A percentile compares a stretch with the other conserved stretches of the same genome.
Conservation (phyloP, 2,329 filamentous ascomycete genomes). For the Arthrinium phaeospermum region DNA sequence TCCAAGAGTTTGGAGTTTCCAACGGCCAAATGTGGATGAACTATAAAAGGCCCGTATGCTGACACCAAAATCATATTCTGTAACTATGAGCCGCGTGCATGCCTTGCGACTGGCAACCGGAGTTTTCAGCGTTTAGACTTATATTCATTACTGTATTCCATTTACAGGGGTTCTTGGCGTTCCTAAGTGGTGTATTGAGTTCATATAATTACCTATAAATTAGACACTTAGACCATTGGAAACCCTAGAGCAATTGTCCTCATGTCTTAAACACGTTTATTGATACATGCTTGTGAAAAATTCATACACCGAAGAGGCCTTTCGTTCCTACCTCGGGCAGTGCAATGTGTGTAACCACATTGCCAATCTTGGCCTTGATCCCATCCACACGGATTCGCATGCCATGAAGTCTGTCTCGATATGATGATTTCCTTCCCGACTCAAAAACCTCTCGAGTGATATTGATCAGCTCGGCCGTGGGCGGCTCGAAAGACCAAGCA, state of each 20-base stretch:
- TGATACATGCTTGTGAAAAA: not conserved
- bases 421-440: slow-evolving; percentile 24
- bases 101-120: slow-evolving; percentile 11
- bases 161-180: not conserved
- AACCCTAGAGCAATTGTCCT: not conserved
- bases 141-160: not conserved
- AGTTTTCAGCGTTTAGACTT: slow-evolving; percentile 11
- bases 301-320: not conserved
- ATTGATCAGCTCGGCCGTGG: slow-evolving; percentile 48
- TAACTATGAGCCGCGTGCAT: not conserved
- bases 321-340: slow-evolving; percentile 9
- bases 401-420: slow-evolving; percentile 37
- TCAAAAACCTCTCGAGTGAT: slow-evolving; percentile 42
- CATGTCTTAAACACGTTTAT: not conserved
- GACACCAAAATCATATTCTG: not conserved
- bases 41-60: slow-evolving; percentile 40
- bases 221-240: not conserved
- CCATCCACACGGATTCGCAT: slow-evolving; percentile 62
- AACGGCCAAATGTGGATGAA: slow-evolving; percentile 54
- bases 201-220: not conserved
- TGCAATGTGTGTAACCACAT: slow-evolving; percentile 52
- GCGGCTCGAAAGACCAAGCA: slow-evolving; percentile 75
- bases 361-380: slow-evolving; percentile 79
- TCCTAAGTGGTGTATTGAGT: not conserved
- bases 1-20: slow-evolving; percentile 54